phyloP scores from a whole-genome alignment of 2,329 filamentous ascomycete genomes.

The Botryotinia globosa region DNA sequence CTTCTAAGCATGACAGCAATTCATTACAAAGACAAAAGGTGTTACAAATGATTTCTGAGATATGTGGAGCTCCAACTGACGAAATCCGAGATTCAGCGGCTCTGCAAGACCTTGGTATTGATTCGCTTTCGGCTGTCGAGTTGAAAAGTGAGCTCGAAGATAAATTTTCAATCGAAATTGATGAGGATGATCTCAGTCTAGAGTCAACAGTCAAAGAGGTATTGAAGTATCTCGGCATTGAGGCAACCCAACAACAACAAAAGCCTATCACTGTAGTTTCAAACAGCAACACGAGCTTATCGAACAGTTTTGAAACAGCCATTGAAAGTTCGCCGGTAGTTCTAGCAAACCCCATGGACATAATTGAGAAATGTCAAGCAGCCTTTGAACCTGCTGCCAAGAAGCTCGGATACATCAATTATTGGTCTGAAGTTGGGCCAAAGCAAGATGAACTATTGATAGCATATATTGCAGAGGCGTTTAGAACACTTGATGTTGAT shows the following conservation, averaged over 20 bases:
- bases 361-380: background rate
- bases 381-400: background rate
- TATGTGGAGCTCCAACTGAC: background rate
- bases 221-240: background rate
- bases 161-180: background rate
- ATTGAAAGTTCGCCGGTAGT: background rate
- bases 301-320: no score
- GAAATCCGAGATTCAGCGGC: background rate
- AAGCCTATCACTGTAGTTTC: background rate
- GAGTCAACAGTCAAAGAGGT: slow-evolving; percentile 9
- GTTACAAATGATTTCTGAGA: background rate
- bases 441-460: slow-evolving; percentile 5
- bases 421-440: background rate
- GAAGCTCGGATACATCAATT: slow-evolving; percentile 3
- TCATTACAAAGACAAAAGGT: background rate
- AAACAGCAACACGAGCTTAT: background rate
- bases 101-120: slow-evolving; percentile 7
- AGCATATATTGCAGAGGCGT: slow-evolving; percentile 38
- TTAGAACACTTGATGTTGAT: slow-evolving; percentile 33
- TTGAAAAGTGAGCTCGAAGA: slow-evolving; percentile 1
- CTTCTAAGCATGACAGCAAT: background rate
- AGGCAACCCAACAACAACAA: background rate
- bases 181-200: background rate
- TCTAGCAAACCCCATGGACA: background rate
- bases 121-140: slow-evolving; percentile 6